Evolutionary conservation across 2,329 filamentous ascomycete genomes (phyloP), one percentile per base, ranked within the genome.

Genomic region (Alternaria angustiovoidea): DNA sequence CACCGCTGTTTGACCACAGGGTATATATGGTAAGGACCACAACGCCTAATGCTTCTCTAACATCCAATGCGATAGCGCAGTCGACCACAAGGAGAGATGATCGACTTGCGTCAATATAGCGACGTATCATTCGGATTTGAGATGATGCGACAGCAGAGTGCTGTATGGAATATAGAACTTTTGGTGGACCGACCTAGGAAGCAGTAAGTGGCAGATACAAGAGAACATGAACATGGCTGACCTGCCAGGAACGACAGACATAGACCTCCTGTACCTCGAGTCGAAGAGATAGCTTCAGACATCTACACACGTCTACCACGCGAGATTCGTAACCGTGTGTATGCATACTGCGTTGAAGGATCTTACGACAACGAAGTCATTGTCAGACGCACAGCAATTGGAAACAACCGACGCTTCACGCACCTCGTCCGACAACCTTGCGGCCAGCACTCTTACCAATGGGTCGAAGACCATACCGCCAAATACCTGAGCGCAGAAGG

Each of bases 311-410:
- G 36, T 42, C 49, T 71, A n/a, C 67, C 68, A 32, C 65, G 65
- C 51, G 68, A 71, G 39, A 59, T 71, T 34, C 68, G 68, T 26
- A 61, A 69, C 30, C 56, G 61, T 24, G 59, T 71, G 54, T 65
- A 68, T 39, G 51, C 58, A 4, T 69, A 62, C 34, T 69, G 63
- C 16, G 59, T 68, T 7, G 59, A 69, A 44, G 62, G 68, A 11
- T 18, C 42, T 4, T 62, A 62, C 14, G 68, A 71, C 48, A 62
- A 69, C 22, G 67, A 71, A 30, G 67, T 71, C 14, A 61, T 71
- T 9, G 58, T 71, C 16, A 62, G 68, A 9, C 61, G 54, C n/a
- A 57, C 54, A 36, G 36, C 55, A 7, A 11, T 34, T 6, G 48
- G 43, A 7, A 26, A 30, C 1, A 48, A 52, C 2, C 39, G 56